A percentile compares a stretch with the other conserved stretches of the same genome.
Evolutionary conservation across 1,284 basidiomycete species (phyloP).

Genomic region (Ceratobasidium sp.): DNA sequence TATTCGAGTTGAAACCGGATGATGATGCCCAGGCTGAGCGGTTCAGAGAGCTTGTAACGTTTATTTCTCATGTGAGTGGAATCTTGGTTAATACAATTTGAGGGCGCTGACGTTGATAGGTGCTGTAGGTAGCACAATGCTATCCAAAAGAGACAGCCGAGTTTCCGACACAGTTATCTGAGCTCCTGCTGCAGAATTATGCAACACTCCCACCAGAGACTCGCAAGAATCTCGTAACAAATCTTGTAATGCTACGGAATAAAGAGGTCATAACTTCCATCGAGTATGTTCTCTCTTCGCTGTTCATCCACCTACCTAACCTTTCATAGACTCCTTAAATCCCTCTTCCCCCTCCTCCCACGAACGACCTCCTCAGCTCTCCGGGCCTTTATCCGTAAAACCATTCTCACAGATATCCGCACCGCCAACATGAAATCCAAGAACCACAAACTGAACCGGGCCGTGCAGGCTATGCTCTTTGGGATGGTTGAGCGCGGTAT

Average conservation of each 20-base stretch:
- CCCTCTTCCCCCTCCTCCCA: constrained; percentile 93
- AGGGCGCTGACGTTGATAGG: background rate
- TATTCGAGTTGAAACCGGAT: constrained; percentile 82
- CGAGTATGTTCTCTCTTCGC: constrained; percentile 70
- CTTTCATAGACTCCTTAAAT: constrained; percentile 80
- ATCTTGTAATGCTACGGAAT: constrained; percentile 92
- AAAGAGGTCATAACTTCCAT: constrained; percentile 93
- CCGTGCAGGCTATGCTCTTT: constrained; percentile 96
- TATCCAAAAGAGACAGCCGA: constrained; percentile 89
- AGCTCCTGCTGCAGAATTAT: constrained; percentile 81
- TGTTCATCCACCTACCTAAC: constrained; percentile 32
- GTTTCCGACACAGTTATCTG: constrained; percentile 82
- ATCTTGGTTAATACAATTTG: constrained; percentile 28
- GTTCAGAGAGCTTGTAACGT: constrained; percentile 87
- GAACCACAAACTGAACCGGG: constrained; percentile 96
- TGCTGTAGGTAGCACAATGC: constrained; percentile 81
- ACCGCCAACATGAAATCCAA: constrained; percentile 90
- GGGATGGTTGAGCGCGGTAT: constrained; percentile 94
- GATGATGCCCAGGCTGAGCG: constrained; percentile 78
- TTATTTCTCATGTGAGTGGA: constrained; percentile 79
- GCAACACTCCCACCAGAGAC: constrained; percentile 80
- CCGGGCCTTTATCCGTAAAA: constrained; percentile 89
- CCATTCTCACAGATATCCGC: constrained; percentile 95
- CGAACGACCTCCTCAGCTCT: constrained; percentile 88
- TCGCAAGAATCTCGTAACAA: constrained; percentile 86